Evolutionary conservation across 176 grass and related monocot species (phyloP), one percentile per base, ranked within the genome.

Genomic region (Triticum turgidum): DNA sequence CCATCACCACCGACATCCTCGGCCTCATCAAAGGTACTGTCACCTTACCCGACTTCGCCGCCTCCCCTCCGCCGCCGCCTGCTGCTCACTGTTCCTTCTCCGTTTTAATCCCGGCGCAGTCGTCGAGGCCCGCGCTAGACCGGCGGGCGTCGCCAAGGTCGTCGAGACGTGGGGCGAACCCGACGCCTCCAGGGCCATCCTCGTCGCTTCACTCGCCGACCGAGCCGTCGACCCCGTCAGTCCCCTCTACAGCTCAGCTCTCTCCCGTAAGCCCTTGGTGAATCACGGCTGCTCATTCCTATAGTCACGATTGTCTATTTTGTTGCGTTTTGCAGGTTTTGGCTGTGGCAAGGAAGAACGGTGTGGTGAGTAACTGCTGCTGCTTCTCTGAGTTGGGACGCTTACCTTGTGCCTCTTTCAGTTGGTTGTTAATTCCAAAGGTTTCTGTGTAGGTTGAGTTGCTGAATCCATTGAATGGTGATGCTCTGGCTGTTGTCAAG

Each of bases 141-240:
- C 85, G 17, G 86, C 81, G 5, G 89, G 94, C 30, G 85, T 77
- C 66, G 86, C 89, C 11, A 95, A 93, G 94, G 68, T 99, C 44
- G 94, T 99, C 11, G 92, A 94, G 61, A 97, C 90, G 29, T 99
- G 97, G 94, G 97, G 97, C 65, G 61, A 81, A 11, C 92, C 94
- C 1, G 94, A 99, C 71, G 94, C 92, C 37, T 93, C 87, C 12
- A 87, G 90, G 24, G 76, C 65, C 64, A 80, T 96, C 45, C 71
- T 94, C 79, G 85, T 77, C 15, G 86, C 94, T 52, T 96, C 97
- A 22, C 90, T 89, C 20, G 85, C 89, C 78, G 94, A 92, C 79
- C 82, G 87, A 5, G 67, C 80, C 9, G 81, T 77, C 73, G 86
- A 99, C 79, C 90, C 97, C 11, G 97, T 99, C 67, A 88, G 59